A percentile compares a stretch with the other conserved stretches of the same genome.
Evolutionary conservation across 768 basidiomycete genomes (phyloP).

Genomic region (Termitomyces sp.): DNA sequence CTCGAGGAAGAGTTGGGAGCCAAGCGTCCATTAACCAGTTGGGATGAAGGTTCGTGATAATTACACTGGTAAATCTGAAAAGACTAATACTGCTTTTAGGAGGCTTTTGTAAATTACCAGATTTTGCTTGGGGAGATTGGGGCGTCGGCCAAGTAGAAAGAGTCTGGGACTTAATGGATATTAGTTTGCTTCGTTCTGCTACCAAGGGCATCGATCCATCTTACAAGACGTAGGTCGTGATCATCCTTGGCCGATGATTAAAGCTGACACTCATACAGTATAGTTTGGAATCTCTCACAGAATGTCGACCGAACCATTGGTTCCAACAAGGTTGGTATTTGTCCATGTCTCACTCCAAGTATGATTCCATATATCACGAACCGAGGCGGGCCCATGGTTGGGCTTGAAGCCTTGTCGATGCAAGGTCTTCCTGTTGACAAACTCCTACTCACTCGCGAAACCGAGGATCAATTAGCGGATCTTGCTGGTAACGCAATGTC

Average conservation of each 20-base stretch:
- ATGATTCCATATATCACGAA: slow-evolving; percentile 97
- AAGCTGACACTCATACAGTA: slow-evolving; percentile 32
- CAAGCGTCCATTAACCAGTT: slow-evolving; percentile 83
- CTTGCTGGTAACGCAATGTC: slow-evolving; percentile 98
- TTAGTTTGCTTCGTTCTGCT: slow-evolving; percentile 77
- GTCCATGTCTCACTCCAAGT: slow-evolving; percentile 88
- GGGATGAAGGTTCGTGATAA: slow-evolving; percentile 72
- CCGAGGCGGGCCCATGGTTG: slow-evolving; percentile 94
- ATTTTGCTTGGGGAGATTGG: slow-evolving; percentile 95
- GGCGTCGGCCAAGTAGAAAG: slow-evolving; percentile 88
- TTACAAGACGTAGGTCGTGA: slow-evolving; percentile 71
- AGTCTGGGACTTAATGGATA: slow-evolving; percentile 95
- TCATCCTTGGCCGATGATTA: slow-evolving; percentile 3
- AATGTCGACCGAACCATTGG: slow-evolving; percentile 92
- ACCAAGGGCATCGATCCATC: slow-evolving; percentile 76
- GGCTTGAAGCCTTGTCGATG: slow-evolving; percentile 87
- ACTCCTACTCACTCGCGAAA: slow-evolving; percentile 86
- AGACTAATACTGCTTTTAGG: slow-evolving; percentile 31
- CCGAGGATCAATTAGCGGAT: slow-evolving; percentile 89
- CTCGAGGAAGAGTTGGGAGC: slow-evolving; percentile 77
- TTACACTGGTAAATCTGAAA: background rate
- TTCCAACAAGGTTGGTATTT: slow-evolving; percentile 75
- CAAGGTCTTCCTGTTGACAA: slow-evolving; percentile 93
- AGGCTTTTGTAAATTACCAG: slow-evolving; percentile 78
- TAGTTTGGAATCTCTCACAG: slow-evolving; percentile 95